A percentile compares a stretch with the other conserved stretches of the same genome.
These are phyloP conservation scores for Fusarium virguliforme DNA, from an alignment of 2,329 filamentous ascomycete species.

Conservation along the genomic window DNA sequence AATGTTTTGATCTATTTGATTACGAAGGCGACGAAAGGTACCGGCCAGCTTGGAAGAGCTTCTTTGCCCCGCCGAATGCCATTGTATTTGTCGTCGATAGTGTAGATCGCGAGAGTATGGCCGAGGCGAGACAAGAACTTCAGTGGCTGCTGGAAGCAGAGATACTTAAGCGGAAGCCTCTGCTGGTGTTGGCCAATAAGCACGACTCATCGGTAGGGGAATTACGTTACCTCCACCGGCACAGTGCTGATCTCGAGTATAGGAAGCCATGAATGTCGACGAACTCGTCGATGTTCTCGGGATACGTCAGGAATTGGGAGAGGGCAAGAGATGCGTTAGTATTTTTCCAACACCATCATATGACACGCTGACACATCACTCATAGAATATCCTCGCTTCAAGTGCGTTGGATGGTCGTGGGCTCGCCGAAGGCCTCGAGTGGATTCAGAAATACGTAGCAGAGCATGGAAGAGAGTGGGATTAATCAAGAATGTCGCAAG, in stretches of 20 bases:
- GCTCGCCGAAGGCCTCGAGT: not conserved
- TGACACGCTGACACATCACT: not conserved
- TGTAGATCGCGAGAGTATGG: not conserved
- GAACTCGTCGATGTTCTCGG: not conserved
- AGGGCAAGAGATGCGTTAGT: conserved; percentile 11
- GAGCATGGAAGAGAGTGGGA: not conserved
- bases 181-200: conserved; percentile 29
- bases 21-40: not conserved
- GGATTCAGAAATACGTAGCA: not conserved
- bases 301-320: not conserved
- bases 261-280: conserved; percentile 3
- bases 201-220: conserved; percentile 17
- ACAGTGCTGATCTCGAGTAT: not conserved
- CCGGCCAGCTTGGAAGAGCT: conserved; percentile 18
- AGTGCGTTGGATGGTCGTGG: conserved; percentile 1
- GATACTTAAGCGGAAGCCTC: conserved; percentile 4
- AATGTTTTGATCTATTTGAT: conserved; percentile 17
- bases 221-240: not conserved
- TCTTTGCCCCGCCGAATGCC: not conserved
- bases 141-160: not conserved
- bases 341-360: not conserved
- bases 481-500: not conserved
- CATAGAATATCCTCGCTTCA: not conserved
- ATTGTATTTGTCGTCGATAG: conserved; percentile 25
- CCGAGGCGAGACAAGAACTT: not conserved